Percentiles rank a stretch among this genome's conserved stretches.
Evolutionary conservation across 2,329 filamentous ascomycete species (phyloP).

Genomic region (Colletotrichum zoysiae): DNA sequence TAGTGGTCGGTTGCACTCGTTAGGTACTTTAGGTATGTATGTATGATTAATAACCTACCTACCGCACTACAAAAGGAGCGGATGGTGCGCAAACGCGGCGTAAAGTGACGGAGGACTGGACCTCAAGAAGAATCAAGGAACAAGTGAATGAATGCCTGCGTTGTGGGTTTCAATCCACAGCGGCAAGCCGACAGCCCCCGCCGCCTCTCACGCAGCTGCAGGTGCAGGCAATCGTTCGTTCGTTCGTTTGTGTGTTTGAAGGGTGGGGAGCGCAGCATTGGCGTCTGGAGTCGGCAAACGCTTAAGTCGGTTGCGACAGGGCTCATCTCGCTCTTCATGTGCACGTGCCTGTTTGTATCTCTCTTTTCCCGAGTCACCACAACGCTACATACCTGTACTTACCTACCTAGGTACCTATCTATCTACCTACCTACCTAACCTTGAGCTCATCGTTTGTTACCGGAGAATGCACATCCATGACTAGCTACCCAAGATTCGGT

Average conservation of each 20-base stretch:
- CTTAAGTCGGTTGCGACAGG: neutral
- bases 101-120: too few relatives aligned
- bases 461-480: neutral
- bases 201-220: neutral
- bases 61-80: neutral
- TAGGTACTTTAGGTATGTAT: too few relatives aligned
- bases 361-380: neutral
- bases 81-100: neutral
- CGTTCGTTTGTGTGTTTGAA: conserved; percentile 20
- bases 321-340: neutral
- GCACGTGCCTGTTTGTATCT: too few relatives aligned
- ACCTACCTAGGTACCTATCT: too few relatives aligned
- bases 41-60: too few relatives aligned
- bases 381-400: neutral
- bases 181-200: neutral
- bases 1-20: too few relatives aligned
- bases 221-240: conserved; percentile 29
- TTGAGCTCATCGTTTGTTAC: neutral
- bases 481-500: neutral
- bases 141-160: neutral
- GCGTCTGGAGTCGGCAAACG: conserved; percentile 16
- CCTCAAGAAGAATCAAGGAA: neutral
- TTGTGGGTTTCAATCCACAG: neutral
- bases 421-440: neutral
- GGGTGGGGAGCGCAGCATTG: conserved; percentile 28